Evolutionary conservation across 257 asterid genomes (phyloP).

Genomic region (Lycium barbarum): DNA sequence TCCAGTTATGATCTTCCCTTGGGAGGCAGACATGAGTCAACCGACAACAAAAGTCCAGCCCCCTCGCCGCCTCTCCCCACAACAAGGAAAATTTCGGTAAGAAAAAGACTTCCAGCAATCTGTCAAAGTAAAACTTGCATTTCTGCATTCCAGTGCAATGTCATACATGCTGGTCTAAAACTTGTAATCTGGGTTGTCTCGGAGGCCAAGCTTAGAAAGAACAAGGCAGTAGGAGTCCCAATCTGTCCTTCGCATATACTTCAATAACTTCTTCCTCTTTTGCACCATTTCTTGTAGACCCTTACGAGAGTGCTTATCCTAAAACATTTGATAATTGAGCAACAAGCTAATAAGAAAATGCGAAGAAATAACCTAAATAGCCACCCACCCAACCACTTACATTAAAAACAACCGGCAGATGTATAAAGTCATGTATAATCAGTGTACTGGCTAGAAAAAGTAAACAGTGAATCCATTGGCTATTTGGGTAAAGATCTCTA

Average conservation of each 20-base stretch:
- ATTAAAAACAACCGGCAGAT: background rate
- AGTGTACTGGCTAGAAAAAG: background rate
- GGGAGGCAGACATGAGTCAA: background rate
- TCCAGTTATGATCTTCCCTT: slow-evolving; percentile 2
- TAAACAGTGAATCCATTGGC: background rate
- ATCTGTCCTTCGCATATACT: slow-evolving; percentile 80
- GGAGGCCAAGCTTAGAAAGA: slow-evolving; percentile 79
- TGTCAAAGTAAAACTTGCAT: background rate
- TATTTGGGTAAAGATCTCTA: background rate
- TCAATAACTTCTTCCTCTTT: slow-evolving; percentile 75
- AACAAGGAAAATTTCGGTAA: background rate
- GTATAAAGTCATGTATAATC: background rate
- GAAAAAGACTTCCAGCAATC: background rate
- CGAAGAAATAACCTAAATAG: background rate
- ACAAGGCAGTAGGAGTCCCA: slow-evolving; percentile 83
- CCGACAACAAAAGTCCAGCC: background rate
- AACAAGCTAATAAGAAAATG: background rate
- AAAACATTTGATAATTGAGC: background rate
- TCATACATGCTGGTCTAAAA: slow-evolving; percentile 38
- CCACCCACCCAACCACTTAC: background rate
- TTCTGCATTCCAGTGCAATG: background rate
- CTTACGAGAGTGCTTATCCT: slow-evolving; percentile 91
- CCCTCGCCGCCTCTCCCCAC: background rate
- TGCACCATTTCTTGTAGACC: slow-evolving; percentile 82
- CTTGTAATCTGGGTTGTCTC: slow-evolving; percentile 70